phyloP scores from a whole-genome alignment of 2,329 filamentous ascomycete species.

The Calonectria henricotiae region DNA sequence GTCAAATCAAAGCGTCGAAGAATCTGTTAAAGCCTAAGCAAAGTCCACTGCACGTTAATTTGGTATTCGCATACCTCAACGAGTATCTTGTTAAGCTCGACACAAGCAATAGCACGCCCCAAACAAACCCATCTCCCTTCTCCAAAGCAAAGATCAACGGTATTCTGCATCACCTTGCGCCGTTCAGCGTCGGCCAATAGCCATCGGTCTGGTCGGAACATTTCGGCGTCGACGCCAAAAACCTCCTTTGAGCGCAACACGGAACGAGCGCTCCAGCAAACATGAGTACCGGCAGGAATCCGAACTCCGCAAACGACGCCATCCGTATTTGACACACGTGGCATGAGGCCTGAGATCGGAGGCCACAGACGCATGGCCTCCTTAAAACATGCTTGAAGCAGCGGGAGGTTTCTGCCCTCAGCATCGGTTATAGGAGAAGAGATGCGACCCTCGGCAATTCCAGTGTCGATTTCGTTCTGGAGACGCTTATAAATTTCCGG shows the following conservation, averaged over 20 bases:
- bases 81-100: constrained; percentile 5
- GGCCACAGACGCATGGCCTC: constrained; percentile 30
- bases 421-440: constrained; percentile 12
- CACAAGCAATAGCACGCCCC: constrained; percentile 16
- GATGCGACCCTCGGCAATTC: background rate
- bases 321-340: constrained; percentile 24
- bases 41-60: background rate
- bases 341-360: constrained; percentile 24
- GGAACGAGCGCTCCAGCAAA: constrained; percentile 21
- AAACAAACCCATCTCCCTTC: constrained; percentile 29
- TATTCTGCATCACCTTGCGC: constrained; percentile 17
- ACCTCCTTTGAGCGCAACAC: constrained; percentile 23
- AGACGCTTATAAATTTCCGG: constrained; percentile 7
- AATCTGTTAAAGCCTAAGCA: background rate
- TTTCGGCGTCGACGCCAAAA: constrained; percentile 18
- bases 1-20: constrained; percentile 1
- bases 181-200: background rate
- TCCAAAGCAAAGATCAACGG: constrained; percentile 28
- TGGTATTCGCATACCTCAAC: background rate
- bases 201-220: constrained; percentile 24
- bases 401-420: constrained; percentile 17
- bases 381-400: constrained; percentile 18
- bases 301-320: constrained; percentile 13
- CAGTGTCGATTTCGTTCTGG: constrained; percentile 25
- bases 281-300: constrained; percentile 22